Base-by-base conservation (phyloP, 2,329 filamentous ascomycete species). In the Laburnicola sp. region DNA sequence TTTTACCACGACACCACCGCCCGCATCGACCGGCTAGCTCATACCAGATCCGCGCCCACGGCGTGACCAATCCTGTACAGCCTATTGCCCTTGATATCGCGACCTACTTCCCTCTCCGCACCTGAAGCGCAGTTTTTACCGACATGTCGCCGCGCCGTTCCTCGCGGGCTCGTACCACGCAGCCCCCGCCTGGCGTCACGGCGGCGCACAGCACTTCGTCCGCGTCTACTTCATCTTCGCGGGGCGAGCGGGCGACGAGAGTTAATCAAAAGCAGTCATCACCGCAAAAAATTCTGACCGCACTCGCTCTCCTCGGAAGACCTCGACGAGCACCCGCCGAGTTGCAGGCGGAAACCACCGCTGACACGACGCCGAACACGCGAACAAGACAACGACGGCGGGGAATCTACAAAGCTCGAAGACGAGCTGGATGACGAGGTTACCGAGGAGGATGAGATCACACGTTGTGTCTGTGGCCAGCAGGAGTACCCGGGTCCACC, bases 391-490 rank as follows among this genome's bases (percentile, higher is more conserved):
- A 84, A 86, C 72, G 87, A 86, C 58, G 75, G 77, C 44, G 73
- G 76, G 45, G 69, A 72, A 23, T 53, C 63, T 44, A 67, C 61
- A 50, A 76, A 71, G 66, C 68, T 68, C 66, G 82, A 87, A 16
- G 81, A 82, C 36, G 78, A 80, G 41, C 75, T 79, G 31, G 80
- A 81, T 42, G 88, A 90, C 53, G 82, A 79, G 88, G 67, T 91
- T 26, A 66, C 66, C 16, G 72, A 74, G 48, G 72, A 97, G 72
- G 92, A 97, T 68, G 94, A 97, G 77, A 86, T 94, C 49, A 96
- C 96, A 68, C 86, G 94, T 62, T 99, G 94, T 76, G 87, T 99
- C 59, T 99, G 94, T 75, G 92, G 91, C 63, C 86, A 88, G 64
- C 91, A 95, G 68, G 94, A 99, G 51, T 97, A 97, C 75, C 94